phyloP scores from a whole-genome alignment of 805 yeast genomes.

The Kodamaea kaohsiungensis region DNA sequence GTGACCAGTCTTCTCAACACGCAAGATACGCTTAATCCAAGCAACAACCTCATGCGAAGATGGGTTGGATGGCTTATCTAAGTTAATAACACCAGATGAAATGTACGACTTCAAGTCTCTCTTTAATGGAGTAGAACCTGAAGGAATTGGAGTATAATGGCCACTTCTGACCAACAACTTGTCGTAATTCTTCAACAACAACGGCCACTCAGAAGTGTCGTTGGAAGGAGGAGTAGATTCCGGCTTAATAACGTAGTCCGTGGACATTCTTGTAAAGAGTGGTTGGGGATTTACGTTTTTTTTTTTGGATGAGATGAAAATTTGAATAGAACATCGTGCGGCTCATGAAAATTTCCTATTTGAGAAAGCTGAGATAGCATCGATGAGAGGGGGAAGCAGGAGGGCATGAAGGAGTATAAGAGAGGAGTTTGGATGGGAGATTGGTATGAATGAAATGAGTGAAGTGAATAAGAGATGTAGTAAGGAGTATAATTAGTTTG shows the following conservation, averaged over 20 bases:
- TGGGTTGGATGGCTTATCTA: conserved; percentile 98
- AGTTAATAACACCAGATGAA: conserved; percentile 93
- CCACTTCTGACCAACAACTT: conserved; percentile 92
- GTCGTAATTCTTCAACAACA: conserved; percentile 90
- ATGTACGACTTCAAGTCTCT: conserved; percentile 90
- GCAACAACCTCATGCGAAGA: conserved; percentile 99
- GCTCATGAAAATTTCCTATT: conserved; percentile 7
- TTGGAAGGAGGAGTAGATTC: conserved; percentile 74
- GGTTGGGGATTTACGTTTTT: conserved; percentile 9
- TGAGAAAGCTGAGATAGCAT: background rate
- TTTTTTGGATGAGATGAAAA: conserved; percentile 7
- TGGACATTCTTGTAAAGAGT: conserved; percentile 8
- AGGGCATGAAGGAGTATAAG: too few species aligned
- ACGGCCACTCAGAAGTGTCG: conserved; percentile 95
- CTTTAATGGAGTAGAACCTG: conserved; percentile 92
- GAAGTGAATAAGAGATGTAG: too few species aligned
- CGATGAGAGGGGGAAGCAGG: too few species aligned
- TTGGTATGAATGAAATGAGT: too few species aligned
- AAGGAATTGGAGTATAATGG: conserved; percentile 96
- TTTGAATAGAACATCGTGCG: conserved; percentile 10
- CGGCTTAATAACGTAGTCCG: conserved; percentile 79
- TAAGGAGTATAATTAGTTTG: too few species aligned
- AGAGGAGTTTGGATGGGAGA: too few species aligned
- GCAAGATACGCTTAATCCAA: conserved; percentile 94
- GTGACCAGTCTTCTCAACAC: conserved; percentile 98